Evolutionary conservation across 768 basidiomycete genomes (phyloP).

Genomic region (Xanthoconium purpureum): DNA sequence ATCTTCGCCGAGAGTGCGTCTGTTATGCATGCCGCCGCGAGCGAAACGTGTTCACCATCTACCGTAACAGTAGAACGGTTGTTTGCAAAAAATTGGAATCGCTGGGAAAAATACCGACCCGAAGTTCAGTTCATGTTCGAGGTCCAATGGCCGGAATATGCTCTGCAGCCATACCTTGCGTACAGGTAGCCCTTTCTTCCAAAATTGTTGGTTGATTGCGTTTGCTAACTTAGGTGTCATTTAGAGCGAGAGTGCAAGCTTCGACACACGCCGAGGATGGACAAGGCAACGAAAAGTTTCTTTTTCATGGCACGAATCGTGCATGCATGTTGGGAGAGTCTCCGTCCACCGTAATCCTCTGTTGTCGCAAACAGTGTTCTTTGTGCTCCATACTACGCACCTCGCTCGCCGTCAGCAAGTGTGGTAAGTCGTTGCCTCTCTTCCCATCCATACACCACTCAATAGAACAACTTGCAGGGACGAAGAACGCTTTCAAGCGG

Average conservation of each 20-base stretch:
- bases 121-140: conserved; percentile 13
- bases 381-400: conserved; percentile 12
- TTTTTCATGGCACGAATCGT: conserved; percentile 17
- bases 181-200: conserved; percentile 2
- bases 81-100: conserved; percentile 10
- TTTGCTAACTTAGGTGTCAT: not conserved
- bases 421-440: not conserved
- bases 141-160: conserved; percentile 11
- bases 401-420: conserved; percentile 12
- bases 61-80: conserved; percentile 4
- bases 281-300: conserved; percentile 9
- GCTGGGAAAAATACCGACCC: conserved; percentile 8
- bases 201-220: too few species aligned
- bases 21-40: too few species aligned
- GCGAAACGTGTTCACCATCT: not conserved
- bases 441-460: not conserved
- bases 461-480: conserved; percentile 1
- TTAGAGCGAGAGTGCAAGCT: conserved; percentile 9
- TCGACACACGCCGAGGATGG: conserved; percentile 1
- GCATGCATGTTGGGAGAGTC: conserved; percentile 15
- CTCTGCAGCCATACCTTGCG: conserved; percentile 7
- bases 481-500: conserved; percentile 17
- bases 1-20: conserved; percentile 11
- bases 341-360: conserved; percentile 5
- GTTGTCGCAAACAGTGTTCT: conserved; percentile 7